Conservation (phyloP, 768 basidiomycete genomes). For the Strobilomyces dryophilus region DNA sequence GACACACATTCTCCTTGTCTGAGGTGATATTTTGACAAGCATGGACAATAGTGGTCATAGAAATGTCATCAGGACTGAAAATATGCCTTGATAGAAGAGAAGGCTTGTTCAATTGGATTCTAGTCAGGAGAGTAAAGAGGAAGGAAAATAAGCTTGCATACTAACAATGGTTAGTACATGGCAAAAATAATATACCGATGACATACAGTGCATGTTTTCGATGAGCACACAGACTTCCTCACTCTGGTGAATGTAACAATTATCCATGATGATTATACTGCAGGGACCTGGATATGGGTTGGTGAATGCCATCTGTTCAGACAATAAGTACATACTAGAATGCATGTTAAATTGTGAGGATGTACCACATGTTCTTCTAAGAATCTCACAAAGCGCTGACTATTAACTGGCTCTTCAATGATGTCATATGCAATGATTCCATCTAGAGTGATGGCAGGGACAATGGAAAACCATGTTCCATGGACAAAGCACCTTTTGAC, state of each 20-base stretch:
- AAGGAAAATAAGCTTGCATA: slow-evolving; percentile 9
- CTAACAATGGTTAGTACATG: background rate
- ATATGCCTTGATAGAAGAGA: background rate
- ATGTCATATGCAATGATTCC: no score
- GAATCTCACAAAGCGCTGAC: slow-evolving; percentile 1
- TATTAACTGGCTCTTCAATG: slow-evolving; percentile 13
- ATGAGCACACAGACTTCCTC: slow-evolving; percentile 10
- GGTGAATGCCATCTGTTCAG: slow-evolving; percentile 5
- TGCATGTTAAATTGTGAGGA: background rate
- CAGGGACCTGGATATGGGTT: background rate
- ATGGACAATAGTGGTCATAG: background rate
- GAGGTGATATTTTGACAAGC: slow-evolving; percentile 1
- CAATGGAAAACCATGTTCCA: slow-evolving; percentile 9
- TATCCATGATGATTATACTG: slow-evolving; percentile 23
- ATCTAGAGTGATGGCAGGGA: slow-evolving; percentile 13
- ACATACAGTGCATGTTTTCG: slow-evolving; percentile 15
- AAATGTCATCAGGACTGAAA: background rate
- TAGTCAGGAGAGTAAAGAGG: background rate
- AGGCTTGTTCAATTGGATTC: no score
- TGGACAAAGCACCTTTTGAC: background rate
- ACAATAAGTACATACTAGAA: background rate
- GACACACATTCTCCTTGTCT: no score
- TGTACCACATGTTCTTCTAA: background rate
- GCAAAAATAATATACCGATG: no score
- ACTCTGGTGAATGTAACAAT: slow-evolving; percentile 15